A percentile compares a stretch with the other conserved stretches of the same genome.
phyloP scores from a whole-genome alignment of 1,139 yeast genomes.

The Yamadazyma triangularis region DNA sequence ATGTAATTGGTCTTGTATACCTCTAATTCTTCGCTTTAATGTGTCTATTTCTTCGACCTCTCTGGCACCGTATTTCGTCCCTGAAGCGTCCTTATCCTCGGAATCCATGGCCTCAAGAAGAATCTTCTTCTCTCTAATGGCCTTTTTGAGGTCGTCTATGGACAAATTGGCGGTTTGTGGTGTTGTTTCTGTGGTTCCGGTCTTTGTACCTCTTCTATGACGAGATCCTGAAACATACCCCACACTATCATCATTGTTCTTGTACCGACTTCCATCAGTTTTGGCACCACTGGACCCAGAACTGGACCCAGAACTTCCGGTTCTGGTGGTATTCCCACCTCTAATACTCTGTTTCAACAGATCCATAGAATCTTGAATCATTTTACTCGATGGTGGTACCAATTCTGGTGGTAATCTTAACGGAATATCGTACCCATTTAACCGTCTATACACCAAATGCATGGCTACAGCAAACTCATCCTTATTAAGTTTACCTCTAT shows the following conservation, averaged over 20 bases:
- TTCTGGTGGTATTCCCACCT: conserved; percentile 22
- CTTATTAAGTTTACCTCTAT: conserved; percentile 67
- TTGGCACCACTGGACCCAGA: conserved; percentile 15
- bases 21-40: conserved; percentile 57
- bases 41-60: conserved; percentile 52
- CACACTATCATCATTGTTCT: conserved; percentile 60
- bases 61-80: conserved; percentile 18
- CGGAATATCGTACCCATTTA: conserved; percentile 75
- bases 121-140: conserved; percentile 65
- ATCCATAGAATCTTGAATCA: conserved; percentile 42
- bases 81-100: conserved; percentile 49
- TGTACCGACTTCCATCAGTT: conserved; percentile 58
- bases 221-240: conserved; percentile 67
- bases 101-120: conserved; percentile 69
- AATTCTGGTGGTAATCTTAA: conserved; percentile 66
- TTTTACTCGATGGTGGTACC: conserved; percentile 76
- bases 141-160: conserved; percentile 53
- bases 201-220: conserved; percentile 30
- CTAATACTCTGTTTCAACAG: conserved; percentile 40
- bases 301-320: conserved; percentile 18
- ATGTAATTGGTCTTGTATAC: conserved; percentile 47
- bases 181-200: conserved; percentile 13
- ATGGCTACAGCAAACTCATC: conserved; percentile 82
- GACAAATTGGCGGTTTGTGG: conserved; percentile 29
- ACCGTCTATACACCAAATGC: conserved; percentile 73